phyloP scores from a whole-genome alignment of 148 eudicot species.

The Heliamphora exappendiculata region DNA sequence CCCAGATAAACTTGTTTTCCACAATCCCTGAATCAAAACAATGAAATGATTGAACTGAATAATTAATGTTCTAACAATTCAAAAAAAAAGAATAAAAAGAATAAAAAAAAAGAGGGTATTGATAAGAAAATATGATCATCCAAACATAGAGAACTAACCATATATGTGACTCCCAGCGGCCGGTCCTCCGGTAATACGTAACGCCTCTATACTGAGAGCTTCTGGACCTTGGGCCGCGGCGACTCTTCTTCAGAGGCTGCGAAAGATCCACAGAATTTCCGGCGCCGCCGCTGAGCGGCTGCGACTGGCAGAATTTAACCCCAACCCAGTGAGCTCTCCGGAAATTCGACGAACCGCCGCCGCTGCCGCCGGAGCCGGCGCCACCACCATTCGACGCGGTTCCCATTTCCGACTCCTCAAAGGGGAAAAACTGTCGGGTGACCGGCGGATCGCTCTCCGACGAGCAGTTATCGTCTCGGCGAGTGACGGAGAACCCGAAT shows the following conservation, averaged over 20 bases:
- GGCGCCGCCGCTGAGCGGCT: conserved; percentile 22
- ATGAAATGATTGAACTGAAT: neutral
- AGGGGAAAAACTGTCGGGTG: conserved; percentile 87
- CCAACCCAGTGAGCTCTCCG: conserved; percentile 87
- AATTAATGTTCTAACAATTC: neutral
- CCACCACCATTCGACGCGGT: conserved; percentile 12
- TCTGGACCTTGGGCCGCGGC: conserved; percentile 87
- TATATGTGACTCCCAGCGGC: conserved; percentile 99
- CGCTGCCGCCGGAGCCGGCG: neutral
- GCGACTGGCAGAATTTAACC: conserved; percentile 48
- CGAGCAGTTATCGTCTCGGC: conserved; percentile 3
- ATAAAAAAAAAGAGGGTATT: neutral
- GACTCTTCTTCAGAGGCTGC: conserved; percentile 75
- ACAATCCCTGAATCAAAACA: conserved; percentile 74
- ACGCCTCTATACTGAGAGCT: conserved; percentile 94
- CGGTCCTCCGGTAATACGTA: conserved; percentile 87
- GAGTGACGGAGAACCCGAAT: conserved; percentile 59
- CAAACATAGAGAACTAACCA: conserved; percentile 32
- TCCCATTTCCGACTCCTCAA: conserved; percentile 28
- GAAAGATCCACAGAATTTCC: conserved; percentile 13
- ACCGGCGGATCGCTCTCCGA: conserved; percentile 32
- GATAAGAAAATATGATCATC: too few species aligned
- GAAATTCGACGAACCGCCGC: conserved; percentile 21
- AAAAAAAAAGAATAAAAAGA: neutral
- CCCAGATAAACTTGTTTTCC: conserved; percentile 99